Evolutionary conservation across 768 basidiomycete species (phyloP).

Genomic region (Hypholoma fasciculare): DNA sequence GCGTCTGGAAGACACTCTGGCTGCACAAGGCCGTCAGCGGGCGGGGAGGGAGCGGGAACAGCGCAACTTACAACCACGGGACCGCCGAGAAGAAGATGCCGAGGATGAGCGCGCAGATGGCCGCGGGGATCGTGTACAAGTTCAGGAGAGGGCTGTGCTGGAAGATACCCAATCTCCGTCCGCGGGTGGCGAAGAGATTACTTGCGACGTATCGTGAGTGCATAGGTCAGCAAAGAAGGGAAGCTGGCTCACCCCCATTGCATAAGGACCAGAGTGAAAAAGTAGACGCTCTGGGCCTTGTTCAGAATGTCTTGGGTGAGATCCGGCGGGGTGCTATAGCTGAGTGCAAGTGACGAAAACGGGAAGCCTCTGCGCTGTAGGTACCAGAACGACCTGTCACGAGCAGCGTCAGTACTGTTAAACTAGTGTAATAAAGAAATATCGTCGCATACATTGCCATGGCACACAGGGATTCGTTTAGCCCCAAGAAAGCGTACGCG

Average conservation of each 20-base stretch:
- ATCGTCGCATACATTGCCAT: slow-evolving; percentile 43
- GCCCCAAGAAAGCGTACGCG: slow-evolving; percentile 57
- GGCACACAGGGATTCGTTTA: slow-evolving; percentile 46
- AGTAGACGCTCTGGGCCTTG: slow-evolving; percentile 53
- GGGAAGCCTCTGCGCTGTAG: slow-evolving; percentile 46
- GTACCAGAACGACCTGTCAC: slow-evolving; percentile 27
- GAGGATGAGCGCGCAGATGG: slow-evolving; percentile 41
- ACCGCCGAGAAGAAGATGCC: slow-evolving; percentile 43
- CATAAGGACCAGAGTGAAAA: slow-evolving; percentile 54
- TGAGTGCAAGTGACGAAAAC: slow-evolving; percentile 45
- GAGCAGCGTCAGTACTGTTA: slow-evolving; percentile 4
- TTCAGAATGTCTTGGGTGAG: slow-evolving; percentile 38
- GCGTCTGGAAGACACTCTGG: slow-evolving; percentile 51
- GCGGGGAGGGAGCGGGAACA: neutral
- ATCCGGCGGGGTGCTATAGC: slow-evolving; percentile 34
- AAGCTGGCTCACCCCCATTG: slow-evolving; percentile 43
- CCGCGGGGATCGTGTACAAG: slow-evolving; percentile 45
- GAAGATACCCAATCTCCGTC: slow-evolving; percentile 53
- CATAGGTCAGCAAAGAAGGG: neutral
- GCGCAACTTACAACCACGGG: slow-evolving; percentile 34
- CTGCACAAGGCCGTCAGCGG: slow-evolving; percentile 7
- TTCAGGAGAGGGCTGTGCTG: slow-evolving; percentile 51
- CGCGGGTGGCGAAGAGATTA: slow-evolving; percentile 56
- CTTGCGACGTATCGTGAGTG: slow-evolving; percentile 16
- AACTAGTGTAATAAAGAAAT: neutral